Percentiles rank a stretch among this genome's conserved stretches.
Conservation (phyloP, 805 yeast genomes). For the Debaryomyces castellii region DNA sequence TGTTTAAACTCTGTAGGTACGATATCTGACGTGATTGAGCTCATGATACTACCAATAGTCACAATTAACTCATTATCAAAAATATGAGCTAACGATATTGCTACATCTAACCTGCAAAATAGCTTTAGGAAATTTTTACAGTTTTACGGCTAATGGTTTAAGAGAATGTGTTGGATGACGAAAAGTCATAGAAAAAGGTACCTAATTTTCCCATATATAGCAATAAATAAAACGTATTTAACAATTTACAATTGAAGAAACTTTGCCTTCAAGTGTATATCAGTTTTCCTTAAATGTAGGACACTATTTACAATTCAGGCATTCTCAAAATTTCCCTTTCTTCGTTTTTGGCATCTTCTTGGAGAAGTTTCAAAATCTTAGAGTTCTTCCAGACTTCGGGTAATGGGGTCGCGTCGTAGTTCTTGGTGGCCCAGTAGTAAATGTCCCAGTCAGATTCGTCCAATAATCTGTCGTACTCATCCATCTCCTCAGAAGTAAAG, state of each 20-base stretch:
- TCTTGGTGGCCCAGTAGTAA: conserved; percentile 94
- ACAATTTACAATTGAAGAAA: not conserved
- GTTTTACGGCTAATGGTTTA: not conserved
- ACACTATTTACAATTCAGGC: conserved; percentile 52
- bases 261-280: not conserved
- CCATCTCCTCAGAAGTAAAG: conserved; percentile 61
- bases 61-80: not conserved
- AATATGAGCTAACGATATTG: not conserved
- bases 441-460: conserved; percentile 99
- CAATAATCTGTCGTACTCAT: conserved; percentile 80
- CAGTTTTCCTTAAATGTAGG: not conserved
- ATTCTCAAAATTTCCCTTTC: conserved; percentile 76
- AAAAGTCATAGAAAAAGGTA: not conserved
- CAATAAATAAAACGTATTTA: not conserved
- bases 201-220: not conserved
- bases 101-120: not conserved
- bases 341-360: conserved; percentile 71
- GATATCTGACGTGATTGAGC: conserved; percentile 1
- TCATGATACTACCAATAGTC: not conserved
- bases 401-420: conserved; percentile 76
- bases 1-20: conserved; percentile 27
- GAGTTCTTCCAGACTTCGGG: conserved; percentile 84
- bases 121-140: not conserved
- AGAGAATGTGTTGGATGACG: not conserved
- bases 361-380: conserved; percentile 60